Conservation (phyloP, 2,329 filamentous ascomycete genomes). For the Trichoderma arundinaceum region DNA sequence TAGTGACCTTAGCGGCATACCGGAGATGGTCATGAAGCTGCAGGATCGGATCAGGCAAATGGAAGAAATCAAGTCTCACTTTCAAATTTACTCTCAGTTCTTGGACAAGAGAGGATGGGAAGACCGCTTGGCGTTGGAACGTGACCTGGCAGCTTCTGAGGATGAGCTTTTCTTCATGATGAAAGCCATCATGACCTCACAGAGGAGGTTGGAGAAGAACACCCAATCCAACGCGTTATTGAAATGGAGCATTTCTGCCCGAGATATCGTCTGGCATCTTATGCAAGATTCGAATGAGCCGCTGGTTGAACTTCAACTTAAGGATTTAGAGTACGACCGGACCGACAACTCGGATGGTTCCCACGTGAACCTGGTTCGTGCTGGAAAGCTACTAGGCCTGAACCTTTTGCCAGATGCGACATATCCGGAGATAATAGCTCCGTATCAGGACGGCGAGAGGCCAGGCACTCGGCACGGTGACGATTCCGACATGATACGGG, state of each 20-base stretch:
- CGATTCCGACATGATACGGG: slow-evolving; percentile 80
- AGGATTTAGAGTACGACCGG: slow-evolving; percentile 89
- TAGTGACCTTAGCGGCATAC: slow-evolving; percentile 91
- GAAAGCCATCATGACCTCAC: slow-evolving; percentile 98
- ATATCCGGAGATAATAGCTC: slow-evolving; percentile 94
- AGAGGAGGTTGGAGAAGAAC: slow-evolving; percentile 77
- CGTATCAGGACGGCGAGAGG: slow-evolving; percentile 75
- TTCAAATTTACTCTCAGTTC: slow-evolving; percentile 87
- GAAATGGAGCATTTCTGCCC: slow-evolving; percentile 91
- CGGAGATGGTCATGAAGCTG: slow-evolving; percentile 87
- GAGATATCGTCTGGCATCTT: slow-evolving; percentile 96
- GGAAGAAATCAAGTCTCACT: slow-evolving; percentile 94
- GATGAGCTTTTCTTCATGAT: slow-evolving; percentile 99
- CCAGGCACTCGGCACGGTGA: slow-evolving; percentile 48
- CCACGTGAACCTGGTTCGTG: slow-evolving; percentile 88
- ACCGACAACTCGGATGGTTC: slow-evolving; percentile 98
- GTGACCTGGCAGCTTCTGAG: slow-evolving; percentile 85
- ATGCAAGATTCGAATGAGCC: slow-evolving; percentile 86
- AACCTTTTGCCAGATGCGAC: slow-evolving; percentile 90
- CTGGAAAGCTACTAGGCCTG: slow-evolving; percentile 84
- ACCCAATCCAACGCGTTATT: slow-evolving; percentile 79
- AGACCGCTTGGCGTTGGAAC: slow-evolving; percentile 85
- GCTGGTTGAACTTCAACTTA: slow-evolving; percentile 89
- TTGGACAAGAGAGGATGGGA: slow-evolving; percentile 91
- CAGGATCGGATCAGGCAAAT: slow-evolving; percentile 93